Evolutionary conservation across 2,329 filamentous ascomycete species (phyloP).

Genomic region (Tolypocladium inflatum): DNA sequence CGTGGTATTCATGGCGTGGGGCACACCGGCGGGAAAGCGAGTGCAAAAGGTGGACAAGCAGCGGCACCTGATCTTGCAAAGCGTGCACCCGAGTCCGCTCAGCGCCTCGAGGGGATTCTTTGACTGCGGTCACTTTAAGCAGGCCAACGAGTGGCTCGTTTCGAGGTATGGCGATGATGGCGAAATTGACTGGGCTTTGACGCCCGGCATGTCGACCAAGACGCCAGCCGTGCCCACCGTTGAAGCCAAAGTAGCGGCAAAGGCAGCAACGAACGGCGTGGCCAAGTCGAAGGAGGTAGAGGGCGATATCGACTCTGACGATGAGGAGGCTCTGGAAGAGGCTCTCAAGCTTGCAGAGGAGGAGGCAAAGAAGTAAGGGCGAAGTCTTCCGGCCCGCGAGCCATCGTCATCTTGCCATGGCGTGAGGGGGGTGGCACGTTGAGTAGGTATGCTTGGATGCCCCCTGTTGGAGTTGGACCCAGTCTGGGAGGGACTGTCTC

Average conservation of each 20-base stretch:
- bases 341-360: conserved; percentile 22
- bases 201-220: conserved; percentile 25
- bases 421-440: neutral
- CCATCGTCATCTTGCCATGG: neutral
- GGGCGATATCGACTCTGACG: conserved; percentile 23
- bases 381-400: neutral
- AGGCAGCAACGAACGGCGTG: conserved; percentile 1
- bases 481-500: neutral
- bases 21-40: conserved; percentile 70
- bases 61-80: conserved; percentile 74
- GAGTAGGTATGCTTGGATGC: neutral
- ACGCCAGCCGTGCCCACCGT: conserved; percentile 11
- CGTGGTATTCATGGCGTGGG: conserved; percentile 95
- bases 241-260: conserved; percentile 9
- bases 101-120: conserved; percentile 78
- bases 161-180: conserved; percentile 69
- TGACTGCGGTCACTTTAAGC: conserved; percentile 71
- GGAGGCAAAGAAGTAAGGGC: conserved; percentile 11
- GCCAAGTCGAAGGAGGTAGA: conserved; percentile 10
- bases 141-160: conserved; percentile 77
- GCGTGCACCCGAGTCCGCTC: conserved; percentile 87
- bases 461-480: neutral
- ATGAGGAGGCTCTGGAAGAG: conserved; percentile 27
- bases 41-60: conserved; percentile 63
- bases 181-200: conserved; percentile 75